Evolutionary conservation across 2,329 filamentous ascomycete genomes (phyloP), one percentile per base, ranked within the genome.

Genomic region (Colletotrichum sidae): DNA sequence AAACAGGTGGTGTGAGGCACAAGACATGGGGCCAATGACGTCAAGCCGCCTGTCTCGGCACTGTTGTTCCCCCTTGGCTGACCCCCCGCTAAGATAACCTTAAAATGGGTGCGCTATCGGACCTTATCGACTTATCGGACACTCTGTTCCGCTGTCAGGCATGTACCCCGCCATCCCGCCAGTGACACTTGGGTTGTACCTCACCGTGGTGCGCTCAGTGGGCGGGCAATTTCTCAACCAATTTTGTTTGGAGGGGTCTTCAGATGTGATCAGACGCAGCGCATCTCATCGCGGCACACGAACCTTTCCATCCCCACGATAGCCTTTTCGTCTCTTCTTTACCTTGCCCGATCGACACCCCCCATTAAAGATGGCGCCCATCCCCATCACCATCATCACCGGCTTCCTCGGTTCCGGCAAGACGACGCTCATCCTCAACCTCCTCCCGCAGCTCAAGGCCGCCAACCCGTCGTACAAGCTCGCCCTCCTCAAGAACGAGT

Each of bases 351-450:
- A 47, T 3, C 39, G 13, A 12, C 13, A 37, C 13, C 53, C n/a
- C 10, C 35, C 37, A 15, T 35, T 42, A 33, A 72, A 57, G 54
- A 90, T 90, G 87, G 78, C 87, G 8, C 89, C 91, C 2, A 96
- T 94, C 70, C 94, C 94, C 5, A 92, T 97, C 76, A 98, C 95
- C 51, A 96, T 99, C 75, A 84, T 99, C 57, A 99, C 96, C 6
- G 96, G 96, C 76, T 99, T 98, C 80, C 88, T 98, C 13, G 96
- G 96, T 74, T 95, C 93, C 8, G 96, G 96, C 65, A 98, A 98
- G 81, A 99, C 96, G 2, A 98, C 96, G 2, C 86, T 99, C 64
- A 94, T 99, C 69, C 90, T 99, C 68, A 96, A 96, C 79, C 91
- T 99, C 11, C 86, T 98, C 70, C 94, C 94, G 0, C 96, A 99